Conservation (phyloP, 176 grass and related monocot species). For the Zea mays region Zm-B73-REFERENCE-NAM-5.0 NC_050097.1:222354501-222355000, state of each 20-base stretch:
- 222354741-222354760: background rate
- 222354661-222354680: conserved; percentile 31
- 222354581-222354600: conserved; percentile 75
- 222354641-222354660: conserved; percentile 51
- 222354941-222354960: no score
- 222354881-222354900: no score
- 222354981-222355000: no score
- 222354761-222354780: no score
- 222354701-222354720: conserved; percentile 13
- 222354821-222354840: background rate
- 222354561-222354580: conserved; percentile 79
- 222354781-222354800: no score
- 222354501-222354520: conserved; percentile 26
- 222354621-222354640: conserved; percentile 76
- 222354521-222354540: conserved; percentile 70
- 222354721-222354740: background rate
- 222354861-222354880: background rate
- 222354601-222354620: conserved; percentile 66
- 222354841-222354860: background rate
- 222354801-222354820: background rate
- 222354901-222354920: no score
- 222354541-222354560: conserved; percentile 62
- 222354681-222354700: background rate
- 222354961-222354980: no score
- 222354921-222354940: no score